Percentiles rank a stretch among this genome's conserved stretches.
Conservation (phyloP, 2,329 filamentous ascomycete genomes). For the Aspergillus texensis region DNA sequence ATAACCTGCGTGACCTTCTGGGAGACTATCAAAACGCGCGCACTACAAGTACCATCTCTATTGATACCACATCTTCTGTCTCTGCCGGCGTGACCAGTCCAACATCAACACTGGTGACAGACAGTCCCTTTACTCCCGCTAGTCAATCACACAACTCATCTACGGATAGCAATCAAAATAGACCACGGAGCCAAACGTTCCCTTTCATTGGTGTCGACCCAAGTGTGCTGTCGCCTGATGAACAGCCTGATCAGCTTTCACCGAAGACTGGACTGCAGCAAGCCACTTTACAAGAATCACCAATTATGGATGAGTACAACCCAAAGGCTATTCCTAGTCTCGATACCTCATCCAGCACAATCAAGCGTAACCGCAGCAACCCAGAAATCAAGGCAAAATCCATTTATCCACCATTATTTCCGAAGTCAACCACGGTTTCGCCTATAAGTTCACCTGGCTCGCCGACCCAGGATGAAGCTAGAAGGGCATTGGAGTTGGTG, state of each 20-base stretch:
- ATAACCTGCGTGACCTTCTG: slow-evolving; percentile 63
- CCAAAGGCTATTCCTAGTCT: slow-evolving; percentile 26
- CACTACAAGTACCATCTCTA: slow-evolving; percentile 67
- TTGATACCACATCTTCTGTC: slow-evolving; percentile 69
- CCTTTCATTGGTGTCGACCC: slow-evolving; percentile 64
- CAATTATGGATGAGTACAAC: slow-evolving; percentile 54
- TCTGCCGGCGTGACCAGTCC: slow-evolving; percentile 74
- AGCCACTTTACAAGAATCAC: slow-evolving; percentile 53
- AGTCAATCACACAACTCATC: slow-evolving; percentile 54
- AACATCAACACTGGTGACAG: slow-evolving; percentile 76
- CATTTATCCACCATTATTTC: slow-evolving; percentile 43
- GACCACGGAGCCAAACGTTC: slow-evolving; percentile 86
- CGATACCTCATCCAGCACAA: slow-evolving; percentile 34
- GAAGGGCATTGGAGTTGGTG: slow-evolving; percentile 77
- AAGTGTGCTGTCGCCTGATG: slow-evolving; percentile 51
- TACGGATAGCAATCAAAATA: slow-evolving; percentile 61
- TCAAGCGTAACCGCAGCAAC: slow-evolving; percentile 49
- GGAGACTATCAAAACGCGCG: slow-evolving; percentile 65
- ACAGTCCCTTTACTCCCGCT: slow-evolving; percentile 67
- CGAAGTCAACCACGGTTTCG: slow-evolving; percentile 44
- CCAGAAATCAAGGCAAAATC: slow-evolving; percentile 47
- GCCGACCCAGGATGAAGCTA: slow-evolving; percentile 82
- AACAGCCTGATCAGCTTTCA: slow-evolving; percentile 57
- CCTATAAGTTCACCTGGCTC: slow-evolving; percentile 64
- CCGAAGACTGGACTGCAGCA: slow-evolving; percentile 53